A percentile compares a stretch with the other conserved stretches of the same genome.
Conservation (phyloP, 2,329 filamentous ascomycete genomes). For the Aspergillus fructus region DNA sequence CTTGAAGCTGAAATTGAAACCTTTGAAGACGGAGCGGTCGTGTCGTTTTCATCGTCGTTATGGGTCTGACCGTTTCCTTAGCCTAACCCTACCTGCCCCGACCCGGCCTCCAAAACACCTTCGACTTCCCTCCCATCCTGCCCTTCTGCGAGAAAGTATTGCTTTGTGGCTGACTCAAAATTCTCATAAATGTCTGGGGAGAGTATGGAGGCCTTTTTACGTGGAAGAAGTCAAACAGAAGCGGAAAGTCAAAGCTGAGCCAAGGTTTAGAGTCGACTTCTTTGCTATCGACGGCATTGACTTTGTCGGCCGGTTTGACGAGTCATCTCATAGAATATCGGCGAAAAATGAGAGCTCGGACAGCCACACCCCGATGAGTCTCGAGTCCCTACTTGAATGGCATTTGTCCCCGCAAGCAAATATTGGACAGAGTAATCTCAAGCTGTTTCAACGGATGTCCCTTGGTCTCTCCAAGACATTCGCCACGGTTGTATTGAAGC, state of each 20-base stretch:
- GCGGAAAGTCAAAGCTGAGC: conserved; percentile 26
- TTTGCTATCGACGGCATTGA: conserved; percentile 48
- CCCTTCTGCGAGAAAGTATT: conserved; percentile 34
- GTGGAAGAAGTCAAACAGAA: conserved; percentile 40
- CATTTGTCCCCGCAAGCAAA: conserved; percentile 43
- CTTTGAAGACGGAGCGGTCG: conserved; percentile 42
- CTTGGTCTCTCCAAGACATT: conserved; percentile 47
- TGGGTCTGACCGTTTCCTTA: conserved; percentile 48
- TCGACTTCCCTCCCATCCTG: conserved; percentile 21
- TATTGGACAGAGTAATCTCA: conserved; percentile 39
- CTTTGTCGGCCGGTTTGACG: conserved; percentile 25
- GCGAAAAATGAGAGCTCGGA: conserved; percentile 21
- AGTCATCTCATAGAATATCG: conserved; percentile 20
- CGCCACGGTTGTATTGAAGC: conserved; percentile 37
- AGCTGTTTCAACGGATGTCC: conserved; percentile 46
- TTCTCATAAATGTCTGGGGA: conserved; percentile 41
- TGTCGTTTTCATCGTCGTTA: conserved; percentile 49
- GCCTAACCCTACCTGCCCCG: conserved; percentile 37
- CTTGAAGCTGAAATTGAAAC: conserved; percentile 41
- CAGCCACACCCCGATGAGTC: conserved; percentile 35
- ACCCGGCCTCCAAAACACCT: conserved; percentile 28
- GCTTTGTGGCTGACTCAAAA: conserved; percentile 41
- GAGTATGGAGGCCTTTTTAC: conserved; percentile 47
- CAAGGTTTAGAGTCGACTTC: conserved; percentile 36
- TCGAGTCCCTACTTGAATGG: conserved; percentile 46